These are phyloP conservation scores for Saccharomycopsis sp. DNA, from an alignment of 805 yeast genomes.

Conservation along the genomic window DNA sequence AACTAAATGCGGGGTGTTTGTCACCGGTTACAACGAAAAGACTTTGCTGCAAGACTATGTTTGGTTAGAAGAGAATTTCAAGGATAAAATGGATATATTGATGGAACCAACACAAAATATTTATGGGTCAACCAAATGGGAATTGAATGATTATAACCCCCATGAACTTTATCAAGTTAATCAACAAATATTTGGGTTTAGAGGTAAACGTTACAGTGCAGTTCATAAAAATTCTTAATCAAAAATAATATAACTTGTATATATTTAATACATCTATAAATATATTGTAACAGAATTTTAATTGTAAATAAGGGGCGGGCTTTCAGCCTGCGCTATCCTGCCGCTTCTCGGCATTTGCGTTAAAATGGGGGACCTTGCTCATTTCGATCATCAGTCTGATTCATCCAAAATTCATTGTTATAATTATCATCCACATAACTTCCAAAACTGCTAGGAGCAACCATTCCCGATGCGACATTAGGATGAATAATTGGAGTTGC, in stretches of 20 bases:
- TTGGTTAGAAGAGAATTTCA: constrained; percentile 60
- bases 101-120: constrained; percentile 66
- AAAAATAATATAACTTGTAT: neutral
- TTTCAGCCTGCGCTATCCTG: too few relatives aligned
- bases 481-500: neutral
- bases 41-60: constrained; percentile 66
- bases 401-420: constrained; percentile 13
- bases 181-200: constrained; percentile 80
- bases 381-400: neutral
- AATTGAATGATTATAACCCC: constrained; percentile 84
- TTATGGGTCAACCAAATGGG: constrained; percentile 89
- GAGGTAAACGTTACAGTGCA: constrained; percentile 97
- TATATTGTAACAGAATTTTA: neutral
- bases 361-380: neutral
- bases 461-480: neutral
- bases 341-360: neutral
- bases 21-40: constrained; percentile 79
- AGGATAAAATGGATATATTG: constrained; percentile 73
- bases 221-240: constrained; percentile 10
- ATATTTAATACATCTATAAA: neutral
- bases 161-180: constrained; percentile 91
- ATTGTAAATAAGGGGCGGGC: too few relatives aligned
- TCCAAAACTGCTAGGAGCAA: constrained; percentile 4
- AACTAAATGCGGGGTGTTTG: constrained; percentile 85
- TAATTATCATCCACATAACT: constrained; percentile 12